phyloP scores from a whole-genome alignment of 2,329 filamentous ascomycete genomes.

The Parastagonospora avenae region DNA sequence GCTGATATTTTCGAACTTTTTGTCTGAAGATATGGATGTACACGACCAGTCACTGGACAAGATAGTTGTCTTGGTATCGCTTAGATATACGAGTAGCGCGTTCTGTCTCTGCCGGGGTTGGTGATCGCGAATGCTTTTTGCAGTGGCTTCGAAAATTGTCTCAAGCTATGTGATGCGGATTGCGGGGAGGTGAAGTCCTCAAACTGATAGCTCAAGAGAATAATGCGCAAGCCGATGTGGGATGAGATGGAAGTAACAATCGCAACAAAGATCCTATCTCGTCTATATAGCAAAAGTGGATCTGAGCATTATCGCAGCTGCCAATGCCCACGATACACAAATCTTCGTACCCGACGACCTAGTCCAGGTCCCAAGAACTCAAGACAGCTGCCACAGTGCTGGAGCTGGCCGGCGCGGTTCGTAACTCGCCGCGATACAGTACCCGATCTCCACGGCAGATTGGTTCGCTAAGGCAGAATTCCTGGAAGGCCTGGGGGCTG shows the following conservation, averaged over 20 bases:
- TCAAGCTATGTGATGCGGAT: conserved; percentile 6
- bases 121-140: conserved; percentile 11
- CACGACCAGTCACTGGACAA: conserved; percentile 9
- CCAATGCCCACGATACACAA: conserved; percentile 38
- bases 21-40: conserved; percentile 16
- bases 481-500: conserved; percentile 21
- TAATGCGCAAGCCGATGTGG: background rate
- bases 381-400: conserved; percentile 13
- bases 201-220: too few species aligned
- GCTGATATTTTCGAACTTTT: conserved; percentile 10
- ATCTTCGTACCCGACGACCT: conserved; percentile 22
- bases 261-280: background rate
- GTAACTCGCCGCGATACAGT: conserved; percentile 30
- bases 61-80: conserved; percentile 2
- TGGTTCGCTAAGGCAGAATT: conserved; percentile 16
- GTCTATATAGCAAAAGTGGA: conserved; percentile 20
- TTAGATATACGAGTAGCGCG: background rate
- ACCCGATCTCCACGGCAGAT: conserved; percentile 31
- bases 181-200: conserved; percentile 21
- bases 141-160: conserved; percentile 14
- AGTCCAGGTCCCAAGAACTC: conserved; percentile 13
- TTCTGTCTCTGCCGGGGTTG: background rate
- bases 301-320: conserved; percentile 28
- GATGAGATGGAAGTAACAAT: conserved; percentile 1
- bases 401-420: conserved; percentile 39